Evolutionary conservation across 2,329 filamentous ascomycete genomes (phyloP), one percentile per base, ranked within the genome.

Genomic region (Penicillium crustosum): DNA sequence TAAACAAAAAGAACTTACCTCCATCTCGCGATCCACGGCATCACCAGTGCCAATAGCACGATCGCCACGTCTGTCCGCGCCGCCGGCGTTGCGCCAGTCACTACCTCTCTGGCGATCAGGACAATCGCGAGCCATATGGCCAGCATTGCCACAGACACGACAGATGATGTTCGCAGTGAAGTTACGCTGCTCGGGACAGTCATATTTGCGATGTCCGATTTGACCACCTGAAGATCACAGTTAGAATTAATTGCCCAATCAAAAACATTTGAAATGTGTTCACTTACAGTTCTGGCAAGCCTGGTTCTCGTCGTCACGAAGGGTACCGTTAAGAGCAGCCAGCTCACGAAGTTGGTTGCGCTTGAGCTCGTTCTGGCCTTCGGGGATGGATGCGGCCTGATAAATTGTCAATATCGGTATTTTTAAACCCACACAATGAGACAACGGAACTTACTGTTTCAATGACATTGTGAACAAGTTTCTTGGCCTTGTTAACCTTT

Each of bases 121-220:
- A 84, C 94, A 99, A 79, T 99, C 94, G 68, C 93, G 89, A 66
- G 93, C 94, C 92, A 99, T 97, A 70, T 99, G 94, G 21, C 94
- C 94, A 64, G 94, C 93, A 74, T 97, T 97, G 67, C 94, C 94
- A 79, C 94, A 99, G 68, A 97, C 90, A 70, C 93, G 93, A 79
- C 94, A 99, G 73, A 99, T 97, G 75, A 99, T 97, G 78, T 92
- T 97, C 69, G 94, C 93, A n/a, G 94, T 99, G 79, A 89, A 97
- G 79, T 99, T 99, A 74, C 93, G 91, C 76, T 94, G 91, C 79
- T 99, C 91, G 15, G 94, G 94, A 69, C 94, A 99, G 74, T 99
- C 94, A 75, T 97, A 97, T 79, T 99, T 99, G 78, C 94, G 89
- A 77, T 99, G 94, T 60, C 94, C 94, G 65, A 99, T 99, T 83